These are phyloP conservation scores for Globisporangium paroecandrum DNA, from an alignment of 352 stramenopile species.

Conservation along the genomic window DNA sequence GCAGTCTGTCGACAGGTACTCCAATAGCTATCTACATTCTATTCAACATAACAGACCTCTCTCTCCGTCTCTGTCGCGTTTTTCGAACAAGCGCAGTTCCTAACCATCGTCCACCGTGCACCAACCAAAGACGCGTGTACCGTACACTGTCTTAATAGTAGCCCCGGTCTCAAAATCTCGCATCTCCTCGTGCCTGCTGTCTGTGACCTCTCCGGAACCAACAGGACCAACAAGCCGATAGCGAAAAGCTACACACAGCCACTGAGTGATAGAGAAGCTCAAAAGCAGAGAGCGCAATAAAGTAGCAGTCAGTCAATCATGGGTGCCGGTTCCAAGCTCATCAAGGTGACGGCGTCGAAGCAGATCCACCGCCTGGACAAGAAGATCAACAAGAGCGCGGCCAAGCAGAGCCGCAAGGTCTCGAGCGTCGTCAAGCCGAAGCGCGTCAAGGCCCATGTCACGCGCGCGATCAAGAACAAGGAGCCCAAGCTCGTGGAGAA, in stretches of 20 bases:
- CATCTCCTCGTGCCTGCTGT: constrained; percentile 5
- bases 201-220: constrained; percentile 10
- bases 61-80: not conserved
- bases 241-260: constrained; percentile 1
- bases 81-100: constrained; percentile 3
- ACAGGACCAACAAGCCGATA: constrained; percentile 8
- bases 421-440: constrained; percentile 70
- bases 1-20: not conserved
- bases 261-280: constrained; percentile 3
- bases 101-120: constrained; percentile 24
- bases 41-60: constrained; percentile 1
- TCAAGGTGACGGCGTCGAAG: constrained; percentile 69
- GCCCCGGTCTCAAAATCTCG: not conserved
- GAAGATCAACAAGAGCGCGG: constrained; percentile 64
- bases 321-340: constrained; percentile 59
- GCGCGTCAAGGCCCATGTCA: constrained; percentile 76
- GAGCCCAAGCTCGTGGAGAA: constrained; percentile 92
- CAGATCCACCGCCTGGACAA: constrained; percentile 58
- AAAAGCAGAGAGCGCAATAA: constrained; percentile 3
- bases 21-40: not conserved
- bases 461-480: constrained; percentile 82
- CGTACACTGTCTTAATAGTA: constrained; percentile 1
- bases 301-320: constrained; percentile 27
- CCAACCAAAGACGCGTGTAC: constrained; percentile 34
- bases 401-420: constrained; percentile 75